Conservation (phyloP, 257 asterid species). For the Oldenlandia corymbosa region DNA sequence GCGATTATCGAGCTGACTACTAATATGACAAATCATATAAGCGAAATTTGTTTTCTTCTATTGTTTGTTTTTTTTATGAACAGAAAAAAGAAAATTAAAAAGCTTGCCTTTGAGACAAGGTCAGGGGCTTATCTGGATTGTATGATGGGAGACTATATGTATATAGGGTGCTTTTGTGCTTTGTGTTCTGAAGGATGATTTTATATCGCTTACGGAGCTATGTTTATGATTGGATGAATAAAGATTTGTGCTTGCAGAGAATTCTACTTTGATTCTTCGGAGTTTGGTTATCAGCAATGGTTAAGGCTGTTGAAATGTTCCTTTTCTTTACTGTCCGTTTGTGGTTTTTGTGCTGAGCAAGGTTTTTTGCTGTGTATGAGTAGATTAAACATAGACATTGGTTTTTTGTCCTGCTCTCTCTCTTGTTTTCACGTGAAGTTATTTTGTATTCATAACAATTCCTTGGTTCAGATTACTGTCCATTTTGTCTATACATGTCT, state of each 20-base stretch:
- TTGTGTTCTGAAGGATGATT: constrained; percentile 10
- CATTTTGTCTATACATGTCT: too few relatives aligned
- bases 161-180: constrained; percentile 21
- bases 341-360: too few relatives aligned
- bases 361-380: background rate
- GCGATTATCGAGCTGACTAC: constrained; percentile 46
- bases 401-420: too few relatives aligned
- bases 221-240: background rate
- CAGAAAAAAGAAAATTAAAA: background rate
- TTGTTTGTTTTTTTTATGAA: too few relatives aligned
- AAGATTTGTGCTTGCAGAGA: background rate
- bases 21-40: constrained; percentile 23
- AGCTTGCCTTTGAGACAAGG: constrained; percentile 6
- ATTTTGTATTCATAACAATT: too few relatives aligned
- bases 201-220: background rate
- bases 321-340: too few relatives aligned
- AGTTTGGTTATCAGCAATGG: background rate
- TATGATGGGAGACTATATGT: constrained; percentile 21
- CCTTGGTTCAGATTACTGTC: background rate
- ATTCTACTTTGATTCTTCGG: background rate
- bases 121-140: constrained; percentile 16
- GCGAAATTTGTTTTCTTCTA: background rate
- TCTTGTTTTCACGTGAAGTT: too few relatives aligned
- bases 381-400: too few relatives aligned
- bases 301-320: background rate